A percentile compares a stretch with the other conserved stretches of the same genome.
Conservation (phyloP, 2,329 filamentous ascomycete species). For the Helotiales sp. region DNA sequence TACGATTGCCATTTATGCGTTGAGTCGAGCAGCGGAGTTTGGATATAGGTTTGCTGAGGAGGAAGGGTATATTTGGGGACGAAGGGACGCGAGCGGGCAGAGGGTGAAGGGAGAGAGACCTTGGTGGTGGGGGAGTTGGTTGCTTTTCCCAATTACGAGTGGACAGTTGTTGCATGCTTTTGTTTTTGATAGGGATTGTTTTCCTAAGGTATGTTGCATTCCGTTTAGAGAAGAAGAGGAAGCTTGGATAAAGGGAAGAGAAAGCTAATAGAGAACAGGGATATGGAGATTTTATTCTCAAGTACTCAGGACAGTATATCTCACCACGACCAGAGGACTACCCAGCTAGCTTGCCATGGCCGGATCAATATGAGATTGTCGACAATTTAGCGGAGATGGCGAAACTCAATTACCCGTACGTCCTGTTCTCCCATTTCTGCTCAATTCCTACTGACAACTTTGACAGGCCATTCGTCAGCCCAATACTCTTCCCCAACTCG, state of each 20-base stretch:
- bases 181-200: constrained; percentile 75
- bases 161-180: constrained; percentile 76
- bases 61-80: constrained; percentile 64
- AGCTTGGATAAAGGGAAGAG: too few species aligned
- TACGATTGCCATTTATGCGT: constrained; percentile 77
- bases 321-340: constrained; percentile 70
- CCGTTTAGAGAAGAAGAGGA: background rate
- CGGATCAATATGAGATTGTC: constrained; percentile 70
- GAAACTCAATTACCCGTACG: constrained; percentile 78
- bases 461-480: constrained; percentile 75
- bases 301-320: constrained; percentile 76
- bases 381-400: constrained; percentile 83
- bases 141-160: constrained; percentile 74
- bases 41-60: constrained; percentile 81
- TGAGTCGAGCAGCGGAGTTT: constrained; percentile 83
- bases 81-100: constrained; percentile 48
- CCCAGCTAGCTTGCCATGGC: constrained; percentile 70
- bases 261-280: constrained; percentile 29
- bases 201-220: constrained; percentile 53
- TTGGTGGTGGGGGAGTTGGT: constrained; percentile 83
- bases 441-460: constrained; percentile 21
- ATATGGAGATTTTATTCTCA: constrained; percentile 65
- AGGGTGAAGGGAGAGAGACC: constrained; percentile 63
- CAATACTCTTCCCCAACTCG: constrained; percentile 78
- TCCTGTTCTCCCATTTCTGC: constrained; percentile 27